Evolutionary conservation across 768 basidiomycete genomes (phyloP).

Genomic region (Chalciporus sphaerocephalus): DNA sequence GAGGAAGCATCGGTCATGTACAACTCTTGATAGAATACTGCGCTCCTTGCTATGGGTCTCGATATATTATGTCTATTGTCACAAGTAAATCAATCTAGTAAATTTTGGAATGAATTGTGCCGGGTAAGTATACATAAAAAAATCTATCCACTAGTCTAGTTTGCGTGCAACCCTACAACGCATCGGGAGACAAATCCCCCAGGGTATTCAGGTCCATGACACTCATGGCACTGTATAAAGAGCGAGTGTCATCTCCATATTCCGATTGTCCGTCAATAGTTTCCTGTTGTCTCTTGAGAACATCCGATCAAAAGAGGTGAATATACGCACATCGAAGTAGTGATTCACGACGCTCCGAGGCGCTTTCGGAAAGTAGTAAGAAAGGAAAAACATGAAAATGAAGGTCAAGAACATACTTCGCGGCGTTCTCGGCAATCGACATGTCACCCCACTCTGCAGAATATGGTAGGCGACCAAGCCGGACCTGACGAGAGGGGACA

Average conservation of each 20-base stretch:
- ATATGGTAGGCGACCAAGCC: slow-evolving; percentile 90
- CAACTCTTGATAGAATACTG: slow-evolving; percentile 32
- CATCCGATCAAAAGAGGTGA: neutral
- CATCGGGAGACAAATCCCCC: slow-evolving; percentile 69
- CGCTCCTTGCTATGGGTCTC: slow-evolving; percentile 33
- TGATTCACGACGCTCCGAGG: slow-evolving; percentile 83
- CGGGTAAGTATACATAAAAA: neutral
- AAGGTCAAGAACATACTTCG: slow-evolving; percentile 56
- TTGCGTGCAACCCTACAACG: slow-evolving; percentile 38
- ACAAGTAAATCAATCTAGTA: too few relatives aligned
- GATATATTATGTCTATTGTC: slow-evolving; percentile 27
- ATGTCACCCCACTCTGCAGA: slow-evolving; percentile 82
- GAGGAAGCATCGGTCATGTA: slow-evolving; percentile 37
- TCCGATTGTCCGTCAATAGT: slow-evolving; percentile 70
- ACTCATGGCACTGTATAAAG: slow-evolving; percentile 58
- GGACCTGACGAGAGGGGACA: slow-evolving; percentile 47
- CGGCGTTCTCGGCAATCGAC: slow-evolving; percentile 90
- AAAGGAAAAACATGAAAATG: neutral
- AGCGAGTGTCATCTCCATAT: slow-evolving; percentile 65
- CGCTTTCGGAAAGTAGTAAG: slow-evolving; percentile 42
- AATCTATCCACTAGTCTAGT: neutral
- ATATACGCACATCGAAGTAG: slow-evolving; percentile 81
- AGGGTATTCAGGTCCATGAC: slow-evolving; percentile 52
- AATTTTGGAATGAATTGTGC: neutral
- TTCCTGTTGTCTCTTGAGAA: slow-evolving; percentile 44